These are phyloP conservation scores for Postia placenta DNA, from an alignment of 768 basidiomycete species.

Conservation along the genomic window DNA sequence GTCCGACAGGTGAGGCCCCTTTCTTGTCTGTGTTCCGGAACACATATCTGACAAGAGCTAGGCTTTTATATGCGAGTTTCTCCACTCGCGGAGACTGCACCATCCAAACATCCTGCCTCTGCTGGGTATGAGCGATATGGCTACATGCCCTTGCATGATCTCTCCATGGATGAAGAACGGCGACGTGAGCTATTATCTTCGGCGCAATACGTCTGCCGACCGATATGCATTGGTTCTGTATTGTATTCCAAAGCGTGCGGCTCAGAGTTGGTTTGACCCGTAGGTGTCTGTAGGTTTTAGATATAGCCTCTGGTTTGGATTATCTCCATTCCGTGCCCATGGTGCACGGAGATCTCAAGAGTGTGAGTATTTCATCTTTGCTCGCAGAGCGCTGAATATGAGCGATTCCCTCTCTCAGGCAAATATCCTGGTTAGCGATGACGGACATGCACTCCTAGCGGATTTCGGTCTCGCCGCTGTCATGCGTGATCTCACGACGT, in stretches of 20 bases:
- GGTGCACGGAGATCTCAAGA: conserved; percentile 4
- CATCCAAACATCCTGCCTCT: background rate
- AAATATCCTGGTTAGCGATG: conserved; percentile 2
- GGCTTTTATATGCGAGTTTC: background rate
- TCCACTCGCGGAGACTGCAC: background rate
- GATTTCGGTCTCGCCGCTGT: conserved; percentile 4
- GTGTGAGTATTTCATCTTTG: background rate
- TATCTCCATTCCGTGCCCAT: conserved; percentile 2
- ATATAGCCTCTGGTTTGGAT: background rate
- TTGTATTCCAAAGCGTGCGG: background rate
- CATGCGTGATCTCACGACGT: background rate
- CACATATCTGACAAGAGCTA: background rate
- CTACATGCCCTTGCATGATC: background rate
- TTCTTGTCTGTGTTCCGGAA: background rate
- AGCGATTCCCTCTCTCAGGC: background rate
- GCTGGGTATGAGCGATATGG: background rate
- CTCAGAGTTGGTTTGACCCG: background rate
- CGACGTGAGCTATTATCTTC: background rate
- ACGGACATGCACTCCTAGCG: background rate
- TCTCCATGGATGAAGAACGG: background rate
- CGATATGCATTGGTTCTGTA: background rate
- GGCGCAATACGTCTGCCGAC: background rate
- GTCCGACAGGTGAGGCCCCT: background rate
- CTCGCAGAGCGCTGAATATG: background rate
- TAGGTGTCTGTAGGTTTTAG: background rate